A percentile compares a stretch with the other conserved stretches of the same genome.
Evolutionary conservation across 768 basidiomycete genomes (phyloP).

Genomic region (Rhizopogon salebrosus): DNA sequence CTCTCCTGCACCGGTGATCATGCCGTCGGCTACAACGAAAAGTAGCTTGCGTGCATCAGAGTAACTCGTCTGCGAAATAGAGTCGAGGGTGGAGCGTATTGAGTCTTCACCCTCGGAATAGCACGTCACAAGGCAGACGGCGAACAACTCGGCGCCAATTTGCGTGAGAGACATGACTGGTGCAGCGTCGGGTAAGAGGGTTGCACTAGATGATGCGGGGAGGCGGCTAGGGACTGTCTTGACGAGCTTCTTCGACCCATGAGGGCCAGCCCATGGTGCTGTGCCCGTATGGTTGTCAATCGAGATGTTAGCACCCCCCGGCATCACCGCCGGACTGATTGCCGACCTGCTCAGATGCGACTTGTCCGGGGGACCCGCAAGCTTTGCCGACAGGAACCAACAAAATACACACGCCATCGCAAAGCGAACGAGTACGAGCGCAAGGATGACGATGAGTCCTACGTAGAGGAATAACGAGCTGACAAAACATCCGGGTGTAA

Average conservation of each 20-base stretch:
- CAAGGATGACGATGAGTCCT: conserved; percentile 87
- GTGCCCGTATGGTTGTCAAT: conserved; percentile 88
- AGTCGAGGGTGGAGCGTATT: conserved; percentile 86
- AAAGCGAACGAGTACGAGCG: conserved; percentile 88
- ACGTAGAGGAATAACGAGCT: conserved; percentile 85
- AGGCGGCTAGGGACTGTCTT: conserved; percentile 46
- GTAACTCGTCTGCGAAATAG: conserved; percentile 86
- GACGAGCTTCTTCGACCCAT: conserved; percentile 44
- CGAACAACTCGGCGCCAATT: conserved; percentile 93
- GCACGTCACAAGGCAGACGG: conserved; percentile 93
- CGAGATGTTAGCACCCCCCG: conserved; percentile 93
- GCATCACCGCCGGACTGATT: conserved; percentile 94
- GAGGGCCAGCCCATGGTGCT: conserved; percentile 83
- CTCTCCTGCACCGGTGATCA: conserved; percentile 98
- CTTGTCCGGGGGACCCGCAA: conserved; percentile 72
- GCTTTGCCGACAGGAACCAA: conserved; percentile 86
- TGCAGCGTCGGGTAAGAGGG: conserved; percentile 41
- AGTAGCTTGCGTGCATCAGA: conserved; percentile 89
- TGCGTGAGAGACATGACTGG: conserved; percentile 73
- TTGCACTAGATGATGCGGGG: conserved; percentile 49
- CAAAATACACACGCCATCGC: conserved; percentile 94
- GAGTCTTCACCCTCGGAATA: conserved; percentile 97
- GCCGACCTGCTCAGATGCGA: conserved; percentile 74
- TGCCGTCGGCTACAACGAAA: conserved; percentile 94
- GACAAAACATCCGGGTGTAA: conserved; percentile 93